Evolutionary conservation across 306 rosid species (phyloP).

Genomic region (Rosa multiflora): DNA sequence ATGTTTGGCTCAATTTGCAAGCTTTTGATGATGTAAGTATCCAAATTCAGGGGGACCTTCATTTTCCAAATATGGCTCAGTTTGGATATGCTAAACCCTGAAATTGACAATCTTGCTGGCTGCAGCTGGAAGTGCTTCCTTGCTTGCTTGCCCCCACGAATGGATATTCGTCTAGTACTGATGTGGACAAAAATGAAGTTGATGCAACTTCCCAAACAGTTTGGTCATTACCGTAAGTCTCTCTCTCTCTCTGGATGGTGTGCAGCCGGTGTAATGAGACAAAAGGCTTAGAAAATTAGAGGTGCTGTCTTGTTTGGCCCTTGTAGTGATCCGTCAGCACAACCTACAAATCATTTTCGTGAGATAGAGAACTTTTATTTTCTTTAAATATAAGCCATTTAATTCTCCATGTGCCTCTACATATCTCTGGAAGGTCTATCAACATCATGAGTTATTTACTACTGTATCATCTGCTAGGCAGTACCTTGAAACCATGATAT

Average conservation of each 20-base stretch:
- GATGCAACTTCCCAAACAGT: conserved; percentile 64
- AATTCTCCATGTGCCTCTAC: not conserved
- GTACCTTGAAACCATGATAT: conserved; percentile 11
- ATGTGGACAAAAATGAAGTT: conserved; percentile 29
- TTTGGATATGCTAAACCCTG: conserved; percentile 7
- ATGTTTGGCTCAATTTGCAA: conserved; percentile 97
- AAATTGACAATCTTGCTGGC: conserved; percentile 32
- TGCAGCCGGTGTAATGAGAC: no score
- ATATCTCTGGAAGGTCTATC: not conserved
- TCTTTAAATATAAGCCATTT: conserved; percentile 2
- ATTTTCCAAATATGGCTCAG: not conserved
- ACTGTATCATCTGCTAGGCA: not conserved
- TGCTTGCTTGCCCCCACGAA: conserved; percentile 71
- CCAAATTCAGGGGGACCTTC: conserved; percentile 17
- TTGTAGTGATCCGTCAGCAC: not conserved
- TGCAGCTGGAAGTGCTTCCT: conserved; percentile 93
- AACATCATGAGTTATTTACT: conserved; percentile 2
- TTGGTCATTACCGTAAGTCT: conserved; percentile 93
- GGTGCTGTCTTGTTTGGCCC: not conserved
- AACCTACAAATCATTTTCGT: not conserved
- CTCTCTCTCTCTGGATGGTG: conserved; percentile 11
- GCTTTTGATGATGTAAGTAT: conserved; percentile 82
- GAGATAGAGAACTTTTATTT: not conserved
- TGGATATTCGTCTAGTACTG: conserved; percentile 33
- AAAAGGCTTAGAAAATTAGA: no score